These are phyloP conservation scores for Schrenkiella parvula DNA, from an alignment of 345 rosid species.

Conservation along the genomic window DNA sequence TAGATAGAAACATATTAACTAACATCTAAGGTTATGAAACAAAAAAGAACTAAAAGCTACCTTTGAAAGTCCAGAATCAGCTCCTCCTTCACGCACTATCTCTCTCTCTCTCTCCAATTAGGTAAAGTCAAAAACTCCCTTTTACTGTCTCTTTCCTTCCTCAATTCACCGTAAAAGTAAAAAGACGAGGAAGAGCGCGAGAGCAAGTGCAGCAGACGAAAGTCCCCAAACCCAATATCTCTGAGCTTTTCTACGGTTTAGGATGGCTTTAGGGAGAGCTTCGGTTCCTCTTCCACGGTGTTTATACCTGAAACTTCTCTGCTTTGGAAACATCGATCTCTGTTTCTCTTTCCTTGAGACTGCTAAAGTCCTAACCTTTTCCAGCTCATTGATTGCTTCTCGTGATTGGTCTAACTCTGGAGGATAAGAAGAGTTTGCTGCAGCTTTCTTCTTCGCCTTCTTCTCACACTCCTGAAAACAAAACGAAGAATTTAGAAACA, in stretches of 20 bases:
- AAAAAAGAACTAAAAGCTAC: neutral
- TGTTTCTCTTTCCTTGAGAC: conserved; percentile 39
- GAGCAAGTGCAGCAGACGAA: conserved; percentile 47
- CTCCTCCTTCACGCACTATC: conserved; percentile 7
- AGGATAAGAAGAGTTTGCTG: conserved; percentile 29
- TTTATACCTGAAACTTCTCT: conserved; percentile 45
- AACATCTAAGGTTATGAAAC: conserved; percentile 24
- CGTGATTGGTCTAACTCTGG: conserved; percentile 43
- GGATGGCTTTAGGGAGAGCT: conserved; percentile 61
- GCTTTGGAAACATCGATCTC: conserved; percentile 38
- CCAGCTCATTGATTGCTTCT: conserved; percentile 40
- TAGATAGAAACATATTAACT: conserved; percentile 6
- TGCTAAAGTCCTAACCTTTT: conserved; percentile 35
- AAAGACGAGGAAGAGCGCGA: conserved; percentile 33
- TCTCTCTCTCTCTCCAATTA: conserved; percentile 15
- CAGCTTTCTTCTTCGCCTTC: conserved; percentile 83
- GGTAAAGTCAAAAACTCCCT: neutral
- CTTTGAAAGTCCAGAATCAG: conserved; percentile 10
- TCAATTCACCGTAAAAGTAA: conserved; percentile 35
- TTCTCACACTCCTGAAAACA: conserved; percentile 75
- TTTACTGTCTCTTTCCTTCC: neutral
- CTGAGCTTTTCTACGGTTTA: conserved; percentile 64
- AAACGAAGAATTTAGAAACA: neutral
- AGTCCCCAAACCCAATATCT: conserved; percentile 66
- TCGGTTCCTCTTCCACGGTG: conserved; percentile 51